Conservation (phyloP, 768 basidiomycete genomes). For the Phlebiopsis gigantea region DNA sequence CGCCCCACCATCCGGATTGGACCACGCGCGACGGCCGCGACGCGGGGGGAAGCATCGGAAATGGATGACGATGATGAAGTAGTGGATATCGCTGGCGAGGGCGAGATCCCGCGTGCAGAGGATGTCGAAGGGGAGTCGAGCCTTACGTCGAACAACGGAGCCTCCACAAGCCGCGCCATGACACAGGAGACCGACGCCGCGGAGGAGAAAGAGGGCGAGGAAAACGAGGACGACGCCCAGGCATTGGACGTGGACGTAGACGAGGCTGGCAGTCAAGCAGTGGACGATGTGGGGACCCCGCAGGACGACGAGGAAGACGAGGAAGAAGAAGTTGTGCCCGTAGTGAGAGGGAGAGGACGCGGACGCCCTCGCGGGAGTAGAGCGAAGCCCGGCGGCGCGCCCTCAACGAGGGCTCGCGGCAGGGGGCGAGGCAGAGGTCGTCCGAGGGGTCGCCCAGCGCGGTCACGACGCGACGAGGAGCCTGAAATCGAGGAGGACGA, state of each 20-base stretch:
- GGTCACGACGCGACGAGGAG: slow-evolving; percentile 34
- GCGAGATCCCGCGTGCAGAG: slow-evolving; percentile 29
- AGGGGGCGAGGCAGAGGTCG: slow-evolving; percentile 27
- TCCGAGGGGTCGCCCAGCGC: slow-evolving; percentile 21
- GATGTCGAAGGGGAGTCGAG: slow-evolving; percentile 21
- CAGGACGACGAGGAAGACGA: slow-evolving; percentile 12
- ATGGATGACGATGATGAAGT: slow-evolving; percentile 27
- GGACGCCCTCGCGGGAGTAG: slow-evolving; percentile 22
- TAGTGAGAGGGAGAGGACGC: slow-evolving; percentile 20
- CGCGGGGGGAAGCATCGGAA: slow-evolving; percentile 23
- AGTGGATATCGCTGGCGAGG: slow-evolving; percentile 25
- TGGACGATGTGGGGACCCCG: slow-evolving; percentile 11
- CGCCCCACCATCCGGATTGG: slow-evolving; percentile 9
- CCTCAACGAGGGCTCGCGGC: slow-evolving; percentile 22
- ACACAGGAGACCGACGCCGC: slow-evolving; percentile 25
- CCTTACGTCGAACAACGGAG: slow-evolving; percentile 19
- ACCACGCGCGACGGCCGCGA: neutral
- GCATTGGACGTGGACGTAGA: slow-evolving; percentile 9
- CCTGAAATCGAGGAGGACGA: slow-evolving; percentile 29
- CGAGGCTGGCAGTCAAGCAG: slow-evolving; percentile 9
- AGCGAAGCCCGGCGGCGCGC: slow-evolving; percentile 3
- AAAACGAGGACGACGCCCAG: slow-evolving; percentile 1
- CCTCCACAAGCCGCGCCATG: slow-evolving; percentile 10
- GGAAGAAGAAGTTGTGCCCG: slow-evolving; percentile 16
- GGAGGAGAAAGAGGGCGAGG: slow-evolving; percentile 32